Evolutionary conservation across 306 rosid genomes (phyloP).

Genomic region (Trichosanthes truncata): DNA sequence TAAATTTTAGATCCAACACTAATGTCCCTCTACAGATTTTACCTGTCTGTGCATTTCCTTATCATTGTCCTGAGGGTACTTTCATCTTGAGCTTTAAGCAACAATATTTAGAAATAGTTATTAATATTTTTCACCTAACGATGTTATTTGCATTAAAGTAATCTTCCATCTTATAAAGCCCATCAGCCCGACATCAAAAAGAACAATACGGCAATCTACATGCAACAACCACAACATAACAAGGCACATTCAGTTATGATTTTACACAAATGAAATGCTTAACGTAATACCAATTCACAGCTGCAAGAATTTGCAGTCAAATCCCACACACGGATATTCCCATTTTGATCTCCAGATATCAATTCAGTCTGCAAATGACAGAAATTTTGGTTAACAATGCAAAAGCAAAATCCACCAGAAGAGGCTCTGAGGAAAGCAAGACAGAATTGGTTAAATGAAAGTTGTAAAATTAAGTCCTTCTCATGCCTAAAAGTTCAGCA

Average conservation of each 20-base stretch:
- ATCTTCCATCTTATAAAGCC: neutral
- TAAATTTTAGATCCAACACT: neutral
- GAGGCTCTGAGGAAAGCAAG: neutral
- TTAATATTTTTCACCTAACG: neutral
- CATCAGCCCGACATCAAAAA: neutral
- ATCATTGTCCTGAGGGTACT: neutral
- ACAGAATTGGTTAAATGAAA: conserved; percentile 2
- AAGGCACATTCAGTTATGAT: neutral
- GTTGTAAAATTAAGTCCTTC: neutral
- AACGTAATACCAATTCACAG: conserved; percentile 76
- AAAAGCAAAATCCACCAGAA: neutral
- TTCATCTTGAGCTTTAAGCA: neutral
- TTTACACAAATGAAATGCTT: neutral
- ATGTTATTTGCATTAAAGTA: neutral
- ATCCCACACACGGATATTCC: conserved; percentile 98
- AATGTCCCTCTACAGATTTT: neutral
- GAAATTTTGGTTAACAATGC: neutral
- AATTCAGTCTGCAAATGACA: conserved; percentile 67
- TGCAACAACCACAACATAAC: neutral
- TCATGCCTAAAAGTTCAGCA: neutral
- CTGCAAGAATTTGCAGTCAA: conserved; percentile 98
- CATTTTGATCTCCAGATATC: conserved; percentile 97
- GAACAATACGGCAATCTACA: neutral
- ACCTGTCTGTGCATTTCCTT: neutral
- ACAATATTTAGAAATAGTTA: neutral